Evolutionary conservation across 257 asterid genomes (phyloP).

Genomic region (Misopates orontium): DNA sequence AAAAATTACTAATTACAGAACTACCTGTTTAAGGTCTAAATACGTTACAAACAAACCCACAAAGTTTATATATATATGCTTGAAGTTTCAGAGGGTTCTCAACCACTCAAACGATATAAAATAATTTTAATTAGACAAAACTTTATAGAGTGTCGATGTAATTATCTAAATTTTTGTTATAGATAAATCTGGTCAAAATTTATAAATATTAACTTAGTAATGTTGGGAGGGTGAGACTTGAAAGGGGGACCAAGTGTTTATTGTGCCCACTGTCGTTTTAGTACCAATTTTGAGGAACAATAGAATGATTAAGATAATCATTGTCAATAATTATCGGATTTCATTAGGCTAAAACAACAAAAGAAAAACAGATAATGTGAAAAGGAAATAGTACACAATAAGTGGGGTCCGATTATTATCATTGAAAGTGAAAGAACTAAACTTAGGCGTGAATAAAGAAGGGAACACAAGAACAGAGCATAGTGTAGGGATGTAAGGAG

Average conservation of each 20-base stretch:
- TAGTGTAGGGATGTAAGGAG: slow-evolving; percentile 45
- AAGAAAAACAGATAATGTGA: not conserved
- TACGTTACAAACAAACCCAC: too few species aligned
- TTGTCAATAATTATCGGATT: slow-evolving; percentile 25
- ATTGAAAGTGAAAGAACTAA: slow-evolving; percentile 42
- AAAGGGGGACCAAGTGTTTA: not conserved
- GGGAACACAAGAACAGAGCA: slow-evolving; percentile 36
- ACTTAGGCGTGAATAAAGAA: slow-evolving; percentile 42
- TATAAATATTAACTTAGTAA: too few species aligned
- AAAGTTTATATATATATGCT: too few species aligned
- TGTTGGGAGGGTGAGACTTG: too few species aligned
- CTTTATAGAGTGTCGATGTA: too few species aligned
- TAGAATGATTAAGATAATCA: slow-evolving; percentile 40
- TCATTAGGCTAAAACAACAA: slow-evolving; percentile 8
- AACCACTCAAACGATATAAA: too few species aligned
- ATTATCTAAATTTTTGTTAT: too few species aligned
- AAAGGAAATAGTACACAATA: not conserved
- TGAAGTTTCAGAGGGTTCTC: too few species aligned
- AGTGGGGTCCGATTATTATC: slow-evolving; percentile 38
- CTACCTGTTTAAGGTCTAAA: too few species aligned
- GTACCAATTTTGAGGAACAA: slow-evolving; percentile 27
- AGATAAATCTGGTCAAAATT: too few species aligned
- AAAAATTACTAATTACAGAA: too few species aligned
- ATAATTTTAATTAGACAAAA: too few species aligned
- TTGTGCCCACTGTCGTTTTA: not conserved